phyloP scores from a whole-genome alignment of 257 asterid species.

The Nicotiana tomentosiformis region DNA sequence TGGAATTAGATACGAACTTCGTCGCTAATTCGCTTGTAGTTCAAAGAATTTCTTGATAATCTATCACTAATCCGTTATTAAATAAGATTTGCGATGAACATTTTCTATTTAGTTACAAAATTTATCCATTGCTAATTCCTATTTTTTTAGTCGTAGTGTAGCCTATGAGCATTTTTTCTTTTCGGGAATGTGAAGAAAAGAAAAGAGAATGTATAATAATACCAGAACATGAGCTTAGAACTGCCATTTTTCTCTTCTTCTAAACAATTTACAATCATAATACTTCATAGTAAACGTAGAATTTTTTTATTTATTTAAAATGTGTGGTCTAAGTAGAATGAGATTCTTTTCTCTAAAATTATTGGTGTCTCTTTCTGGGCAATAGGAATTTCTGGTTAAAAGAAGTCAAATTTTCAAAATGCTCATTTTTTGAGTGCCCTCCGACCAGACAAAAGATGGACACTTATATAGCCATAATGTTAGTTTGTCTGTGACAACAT shows the following conservation, averaged over 20 bases:
- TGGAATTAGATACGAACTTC: no score
- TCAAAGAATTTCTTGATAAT: no score
- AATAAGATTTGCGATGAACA: no score
- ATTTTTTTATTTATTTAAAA: background rate
- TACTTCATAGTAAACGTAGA: no score
- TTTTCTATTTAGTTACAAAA: no score
- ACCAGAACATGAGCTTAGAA: no score
- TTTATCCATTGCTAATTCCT: no score
- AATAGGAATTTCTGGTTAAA: background rate
- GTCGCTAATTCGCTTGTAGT: no score
- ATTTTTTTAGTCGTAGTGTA: no score
- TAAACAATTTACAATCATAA: background rate
- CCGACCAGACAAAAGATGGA: background rate
- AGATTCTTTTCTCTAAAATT: background rate
- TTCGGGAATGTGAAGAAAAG: background rate
- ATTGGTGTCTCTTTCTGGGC: background rate
- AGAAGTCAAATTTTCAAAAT: background rate
- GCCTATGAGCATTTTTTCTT: background rate
- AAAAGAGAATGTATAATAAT: background rate
- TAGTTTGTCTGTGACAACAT: constrained; percentile 1
- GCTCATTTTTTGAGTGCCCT: background rate
- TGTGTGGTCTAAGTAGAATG: background rate
- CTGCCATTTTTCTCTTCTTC: background rate
- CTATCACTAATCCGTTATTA: no score
- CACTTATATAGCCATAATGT: background rate